Conservation (phyloP, 805 yeast genomes). For the Zygosaccharomyces bailii region DNA sequence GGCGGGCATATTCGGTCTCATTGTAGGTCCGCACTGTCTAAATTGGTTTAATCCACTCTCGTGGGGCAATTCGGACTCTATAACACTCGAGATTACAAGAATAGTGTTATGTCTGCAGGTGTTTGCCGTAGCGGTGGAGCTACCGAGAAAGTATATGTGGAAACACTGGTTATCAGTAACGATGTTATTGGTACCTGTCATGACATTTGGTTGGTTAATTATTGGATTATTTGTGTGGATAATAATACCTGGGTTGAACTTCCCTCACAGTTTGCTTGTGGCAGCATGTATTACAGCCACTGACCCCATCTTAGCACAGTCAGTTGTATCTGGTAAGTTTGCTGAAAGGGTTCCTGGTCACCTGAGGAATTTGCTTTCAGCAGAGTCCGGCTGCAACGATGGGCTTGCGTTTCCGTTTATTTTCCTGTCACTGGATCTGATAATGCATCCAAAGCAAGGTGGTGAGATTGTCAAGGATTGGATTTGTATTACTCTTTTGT, state of each 20-base stretch:
- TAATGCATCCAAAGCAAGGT: conserved; percentile 62
- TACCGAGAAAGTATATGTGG: conserved; percentile 85
- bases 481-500: conserved; percentile 70
- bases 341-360: conserved; percentile 93
- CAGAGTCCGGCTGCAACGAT: conserved; percentile 86
- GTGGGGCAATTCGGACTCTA: conserved; percentile 83
- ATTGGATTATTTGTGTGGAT: conserved; percentile 78
- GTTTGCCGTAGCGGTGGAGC: conserved; percentile 90
- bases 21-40: conserved; percentile 83
- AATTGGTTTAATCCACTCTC: conserved; percentile 76
- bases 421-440: conserved; percentile 61
- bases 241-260: conserved; percentile 67
- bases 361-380: conserved; percentile 73
- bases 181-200: conserved; percentile 74
- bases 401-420: conserved; percentile 96
- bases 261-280: conserved; percentile 67
- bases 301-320: conserved; percentile 92
- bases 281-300: conserved; percentile 93
- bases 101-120: conserved; percentile 83
- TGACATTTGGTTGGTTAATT: conserved; percentile 87
- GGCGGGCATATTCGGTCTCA: conserved; percentile 79
- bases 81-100: conserved; percentile 80
- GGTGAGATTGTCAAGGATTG: conserved; percentile 74
- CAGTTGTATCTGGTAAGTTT: conserved; percentile 88
- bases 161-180: conserved; percentile 77